Base-by-base conservation (phyloP, 2,329 filamentous ascomycete species). In the Dendrostoma leiphaemia region DNA sequence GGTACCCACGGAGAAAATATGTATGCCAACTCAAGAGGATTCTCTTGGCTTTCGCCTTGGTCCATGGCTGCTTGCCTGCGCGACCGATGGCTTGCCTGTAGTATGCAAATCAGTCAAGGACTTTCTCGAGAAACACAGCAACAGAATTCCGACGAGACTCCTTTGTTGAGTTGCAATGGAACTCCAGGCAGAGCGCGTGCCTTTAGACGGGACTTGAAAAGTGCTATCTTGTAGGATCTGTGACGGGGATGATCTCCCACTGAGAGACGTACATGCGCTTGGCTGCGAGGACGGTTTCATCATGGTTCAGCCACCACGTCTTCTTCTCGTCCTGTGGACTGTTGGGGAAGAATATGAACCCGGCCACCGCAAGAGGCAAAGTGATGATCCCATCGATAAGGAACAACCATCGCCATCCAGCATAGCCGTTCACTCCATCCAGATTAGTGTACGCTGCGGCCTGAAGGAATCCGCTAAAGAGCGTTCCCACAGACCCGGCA, bases 381-480 rank as follows among this genome's bases (percentile, higher is more conserved):
- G 77, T 81, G 51, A 81, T 80, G 46, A 81, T 68, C 1, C 77
- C 77, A 51, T 80, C 76, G 29, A 79, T 75, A n/a, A 74, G 68
- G 51, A 56, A 59, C 6, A 74, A 65, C 75, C 74, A 77, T 32
- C 79, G 68, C 46, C 81, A 84, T 0, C 77, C 79, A 0, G 70
- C 66, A 1, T 79, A 64, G 0, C 77, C 76, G 17, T 64, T 64
- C 1, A 73, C 60, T 0, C 80, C 79, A 31, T 78, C 62, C 19
- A 67, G 60, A 5, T 70, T 72, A 17, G 69, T 65, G 32, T 65
- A 63, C 6, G 70, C 67, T 9, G 74, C 78, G 0, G 76, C 77
- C 60, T 83, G 79, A 24, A 84, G 72, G 59, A 79, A 80, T 0
- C 82, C 82, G 3, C 77, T 76, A 52, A 85, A 82, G 75, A 85